Evolutionary conservation across 2,329 filamentous ascomycete genomes (phyloP), one percentile per base, ranked within the genome.

Genomic region (Neofusicoccum ribis): DNA sequence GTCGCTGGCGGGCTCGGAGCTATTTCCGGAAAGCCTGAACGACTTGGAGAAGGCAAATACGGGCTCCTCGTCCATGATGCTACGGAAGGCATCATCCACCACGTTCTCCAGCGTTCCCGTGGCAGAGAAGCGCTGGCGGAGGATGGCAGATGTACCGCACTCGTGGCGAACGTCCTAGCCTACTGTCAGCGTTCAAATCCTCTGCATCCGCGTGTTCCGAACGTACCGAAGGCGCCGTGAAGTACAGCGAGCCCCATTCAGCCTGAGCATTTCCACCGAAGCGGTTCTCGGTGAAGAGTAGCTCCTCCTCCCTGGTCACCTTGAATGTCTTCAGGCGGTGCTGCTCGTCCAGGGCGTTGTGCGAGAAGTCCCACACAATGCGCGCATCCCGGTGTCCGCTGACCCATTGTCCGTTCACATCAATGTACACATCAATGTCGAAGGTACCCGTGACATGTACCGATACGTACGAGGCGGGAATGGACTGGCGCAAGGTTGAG

Each of bases 201-300:
- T 12, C 12, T 49, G 5, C 5, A 73, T 75, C 68, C 71, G 83
- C 80, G 12, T 14, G 6, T 34, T 46, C 61, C 47, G 47, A 27
- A 61, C 63, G 17, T 54, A 65, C 63, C 49, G 82, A 80, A 23
- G 92, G 91, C 1, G 84, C 91, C 23, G 89, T 89, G 73, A 96
- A 92, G 76, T 91, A 86, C 65, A 96, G 77, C 34, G 88, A 89
- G 3, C 92, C 92, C 92, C 92, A 96, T 84, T 96, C 92, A 0
- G 90, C 86, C 49, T 89, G 89, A 71, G 96, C 92, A 49, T 79
- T 79, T 64, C 84, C 72, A 27, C 63, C 63, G 6, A n/a, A 23
- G 5, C 41, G 58, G 43, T 39, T 84, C 76, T 96, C 92, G 0
- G 89, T 91, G 63, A 95, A 85, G n/a, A 91, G 81, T 74, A 89